These are phyloP conservation scores for Flaveria floridana DNA, from an alignment of 140 eudicot genomes.

Conservation along the genomic window DNA sequence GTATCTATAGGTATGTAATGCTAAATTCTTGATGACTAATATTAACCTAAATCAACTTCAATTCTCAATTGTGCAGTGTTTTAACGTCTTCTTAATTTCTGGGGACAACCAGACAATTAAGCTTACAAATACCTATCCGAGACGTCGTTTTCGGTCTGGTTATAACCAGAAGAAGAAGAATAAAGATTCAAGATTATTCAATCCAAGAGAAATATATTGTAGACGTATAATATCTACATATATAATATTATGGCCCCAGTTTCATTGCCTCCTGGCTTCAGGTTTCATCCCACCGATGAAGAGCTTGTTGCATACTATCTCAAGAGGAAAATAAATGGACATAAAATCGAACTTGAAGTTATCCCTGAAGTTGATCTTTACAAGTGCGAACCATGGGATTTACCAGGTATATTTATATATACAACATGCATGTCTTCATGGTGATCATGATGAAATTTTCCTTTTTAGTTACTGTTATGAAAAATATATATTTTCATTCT, in stretches of 20 bases:
- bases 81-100: conserved; percentile 25
- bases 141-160: conserved; percentile 11
- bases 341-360: conserved; percentile 80
- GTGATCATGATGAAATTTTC: conserved; percentile 8
- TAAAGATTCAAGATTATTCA: neutral
- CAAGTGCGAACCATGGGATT: conserved; percentile 99
- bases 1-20: neutral
- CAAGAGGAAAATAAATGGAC: conserved; percentile 84
- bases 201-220: conserved; percentile 7
- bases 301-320: conserved; percentile 93
- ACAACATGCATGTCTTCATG: conserved; percentile 12
- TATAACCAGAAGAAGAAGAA: conserved; percentile 31
- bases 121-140: conserved; percentile 20
- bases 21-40: conserved; percentile 23
- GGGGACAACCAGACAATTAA: conserved; percentile 32
- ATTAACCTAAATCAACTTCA: conserved; percentile 17
- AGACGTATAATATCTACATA: neutral
- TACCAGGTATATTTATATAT: conserved; percentile 60
- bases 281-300: conserved; percentile 94
- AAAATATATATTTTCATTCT: neutral
- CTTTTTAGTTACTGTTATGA: neutral
- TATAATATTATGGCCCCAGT: conserved; percentile 73
- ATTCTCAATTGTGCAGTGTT: conserved; percentile 34
- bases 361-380: conserved; percentile 99
- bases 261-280: conserved; percentile 98